Percentiles rank a stretch among this genome's conserved stretches.
phyloP scores from a whole-genome alignment of 2,329 filamentous ascomycete species.

The Apiospora pterosperma region DNA sequence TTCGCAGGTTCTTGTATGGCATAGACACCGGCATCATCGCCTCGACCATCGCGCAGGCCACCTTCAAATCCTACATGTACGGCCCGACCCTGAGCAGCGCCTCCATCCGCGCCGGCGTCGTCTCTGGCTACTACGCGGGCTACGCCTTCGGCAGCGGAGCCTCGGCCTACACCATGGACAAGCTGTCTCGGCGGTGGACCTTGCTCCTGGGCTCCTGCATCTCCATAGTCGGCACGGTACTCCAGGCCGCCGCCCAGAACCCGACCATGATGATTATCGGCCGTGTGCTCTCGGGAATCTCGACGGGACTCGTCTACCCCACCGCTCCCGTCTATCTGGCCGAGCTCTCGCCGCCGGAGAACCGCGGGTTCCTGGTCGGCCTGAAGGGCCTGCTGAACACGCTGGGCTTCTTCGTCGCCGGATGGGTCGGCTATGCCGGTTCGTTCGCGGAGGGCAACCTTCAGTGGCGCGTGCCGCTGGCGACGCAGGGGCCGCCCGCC shows the following conservation, averaged over 20 bases:
- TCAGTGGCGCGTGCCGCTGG: conserved; percentile 20
- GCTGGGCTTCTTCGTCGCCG: conserved; percentile 14
- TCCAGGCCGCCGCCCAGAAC: conserved; percentile 21
- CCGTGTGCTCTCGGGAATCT: conserved; percentile 17
- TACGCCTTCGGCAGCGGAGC: conserved; percentile 27
- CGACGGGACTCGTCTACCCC: conserved; percentile 16
- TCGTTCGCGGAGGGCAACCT: conserved; percentile 16
- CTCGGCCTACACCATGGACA: no score
- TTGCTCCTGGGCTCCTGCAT: conserved; percentile 15
- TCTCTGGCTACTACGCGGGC: background rate
- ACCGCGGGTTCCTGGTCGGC: conserved; percentile 22
- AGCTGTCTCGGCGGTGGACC: conserved; percentile 12
- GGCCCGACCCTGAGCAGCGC: conserved; percentile 11
- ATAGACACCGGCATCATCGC: conserved; percentile 27
- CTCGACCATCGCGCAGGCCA: conserved; percentile 28
- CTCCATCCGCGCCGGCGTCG: background rate
- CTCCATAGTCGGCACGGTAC: conserved; percentile 15
- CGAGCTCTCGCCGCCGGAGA: conserved; percentile 20
- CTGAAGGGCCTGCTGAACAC: conserved; percentile 20
- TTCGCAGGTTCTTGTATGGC: conserved; percentile 20
- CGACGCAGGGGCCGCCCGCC: conserved; percentile 19
- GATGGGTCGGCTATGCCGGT: conserved; percentile 20
- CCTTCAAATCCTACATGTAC: conserved; percentile 30
- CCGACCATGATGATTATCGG: conserved; percentile 26
- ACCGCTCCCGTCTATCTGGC: conserved; percentile 24